Evolutionary conservation across 2,329 filamentous ascomycete genomes (phyloP), one percentile per base, ranked within the genome.

Genomic region (Metarhizium brunneum): DNA sequence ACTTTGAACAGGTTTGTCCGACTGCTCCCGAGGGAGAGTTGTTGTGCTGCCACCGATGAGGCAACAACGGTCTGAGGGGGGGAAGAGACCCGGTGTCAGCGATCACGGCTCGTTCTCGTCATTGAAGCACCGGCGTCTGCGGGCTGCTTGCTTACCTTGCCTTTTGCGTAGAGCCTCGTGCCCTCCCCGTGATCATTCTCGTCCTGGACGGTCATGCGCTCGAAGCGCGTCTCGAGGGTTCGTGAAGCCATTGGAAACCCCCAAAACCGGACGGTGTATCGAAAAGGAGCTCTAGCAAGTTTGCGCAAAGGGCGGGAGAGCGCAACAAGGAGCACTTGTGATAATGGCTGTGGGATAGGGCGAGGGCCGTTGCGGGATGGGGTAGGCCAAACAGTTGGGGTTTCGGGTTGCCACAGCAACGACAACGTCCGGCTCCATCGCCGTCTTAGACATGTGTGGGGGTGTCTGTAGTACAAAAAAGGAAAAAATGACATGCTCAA

Each of bases 171-270:
- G 30, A 62, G 58, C 59, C 78, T 78, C 32, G 48, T 38, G 59
- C 73, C 76, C 60, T 82, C 78, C 54, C 74, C 74, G 36, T 76
- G 72, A 57, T 90, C 86, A 67, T 92, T 95, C 73, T 96, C 92
- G 67, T 96, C 92, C 64, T 88, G 87, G 59, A 96, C 89, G 20
- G 88, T 87, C 74, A 96, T 83, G 71, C 86, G 86, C 83, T 96
- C 91, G 67, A 97, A 90, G 65, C 89, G 88, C 73, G 88, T 79
- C 75, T 96, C 92, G 50, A 97, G 79, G 53, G 83, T 84, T 63
- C 88, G 83, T 57, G 88, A 82, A 61, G 92, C 83, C 88, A 92
- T 85, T 58, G 59, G 63, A 56, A 54, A 30, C 29, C 38, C 18
- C 13, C 8, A 48, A 30, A 48, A 16, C 18, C 25, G 25, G 45